A percentile compares a stretch with the other conserved stretches of the same genome.
Conservation (phyloP, 371 early-diverging fungal genomes). For the Capillidium heterosporum region DNA sequence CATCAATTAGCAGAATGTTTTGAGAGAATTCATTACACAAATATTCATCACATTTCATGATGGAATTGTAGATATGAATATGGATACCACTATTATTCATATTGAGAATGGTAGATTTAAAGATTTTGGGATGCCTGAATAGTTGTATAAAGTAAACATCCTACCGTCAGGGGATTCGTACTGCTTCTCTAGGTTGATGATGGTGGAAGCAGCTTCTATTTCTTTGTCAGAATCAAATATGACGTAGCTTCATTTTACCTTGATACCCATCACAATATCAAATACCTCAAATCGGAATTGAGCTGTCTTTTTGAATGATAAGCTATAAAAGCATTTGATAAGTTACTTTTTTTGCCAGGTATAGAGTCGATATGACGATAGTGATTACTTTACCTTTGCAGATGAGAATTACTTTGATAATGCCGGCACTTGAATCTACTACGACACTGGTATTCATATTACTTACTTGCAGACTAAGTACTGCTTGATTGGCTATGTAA, state of each 20-base stretch:
- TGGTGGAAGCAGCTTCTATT: slow-evolving; percentile 73
- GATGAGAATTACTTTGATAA: slow-evolving; percentile 98
- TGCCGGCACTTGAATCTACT: slow-evolving; percentile 99
- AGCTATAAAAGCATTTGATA: slow-evolving; percentile 94
- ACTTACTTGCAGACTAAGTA: slow-evolving; percentile 92
- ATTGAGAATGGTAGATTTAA: slow-evolving; percentile 93
- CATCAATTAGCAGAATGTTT: slow-evolving; percentile 90
- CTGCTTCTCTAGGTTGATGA: slow-evolving; percentile 86
- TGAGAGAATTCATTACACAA: slow-evolving; percentile 92
- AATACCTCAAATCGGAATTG: slow-evolving; percentile 98
- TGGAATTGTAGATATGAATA: slow-evolving; percentile 87
- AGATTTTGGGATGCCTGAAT: slow-evolving; percentile 98
- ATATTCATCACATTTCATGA: slow-evolving; percentile 97
- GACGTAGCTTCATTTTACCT: slow-evolving; percentile 99
- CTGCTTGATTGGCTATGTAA: slow-evolving; percentile 99
- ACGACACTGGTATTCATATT: slow-evolving; percentile 99
- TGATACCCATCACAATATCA: slow-evolving; percentile 99
- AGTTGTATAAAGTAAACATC: slow-evolving; percentile 95
- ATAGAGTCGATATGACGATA: slow-evolving; percentile 95
- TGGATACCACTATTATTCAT: slow-evolving; percentile 86
- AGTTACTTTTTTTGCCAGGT: slow-evolving; percentile 91
- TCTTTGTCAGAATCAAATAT: slow-evolving; percentile 98
- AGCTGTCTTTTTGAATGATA: slow-evolving; percentile 97
- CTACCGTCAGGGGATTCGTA: slow-evolving; percentile 99
- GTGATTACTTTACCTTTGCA: slow-evolving; percentile 99